Base-by-base conservation (phyloP, 225 moss, liverwort and hornwort genomes). In the Antitrichia curtipendula region DNA sequence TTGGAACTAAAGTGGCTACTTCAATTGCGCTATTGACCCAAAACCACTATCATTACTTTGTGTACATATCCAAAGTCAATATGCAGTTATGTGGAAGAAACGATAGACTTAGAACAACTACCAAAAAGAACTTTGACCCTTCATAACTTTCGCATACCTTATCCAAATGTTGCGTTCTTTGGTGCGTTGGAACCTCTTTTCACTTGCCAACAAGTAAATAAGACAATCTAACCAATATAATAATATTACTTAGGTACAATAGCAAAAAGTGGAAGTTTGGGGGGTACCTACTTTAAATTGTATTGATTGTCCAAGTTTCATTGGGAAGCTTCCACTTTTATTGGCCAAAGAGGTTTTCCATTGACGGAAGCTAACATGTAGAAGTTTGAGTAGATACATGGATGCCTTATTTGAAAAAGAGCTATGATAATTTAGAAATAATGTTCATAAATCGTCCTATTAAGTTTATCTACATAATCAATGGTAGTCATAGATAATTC, bases 181-280 rank as follows among this genome's bases (percentile, higher is more conserved):
- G 1, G 8, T 68, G 38, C 1, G 0, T 38, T 23, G 4, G 13
- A 38, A 23, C 7, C 23, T 68, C 6, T 2, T 68, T 68, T 38
- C 2, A 68, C 4, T 38, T 23, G 13, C 13, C 13, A 38, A 13
- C 1, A 23, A 38, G 12, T 38, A 68, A 21, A 3, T 38, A 38
- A 23, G 23, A 23, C 4, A 68, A 68, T 23, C 13, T 12, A 4
- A 23, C 38, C 0, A 23, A 0, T 12, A 7, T 68, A 20, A 11
- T 20, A 34, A 36, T n/a, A 65, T 6, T 20, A 22, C n/a, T n/a
- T 66, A 22, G 68, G 23, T 1, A 68, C 6, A 68, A 3, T 38
- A 68, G 4, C 13, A 16, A 38, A 32, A 68, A 38, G 4, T 68
- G 12, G 6, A 0, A 1, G 0, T 38, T 21, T 2, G 0, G 13